Evolutionary conservation across 495 filamentous ascomycete species (phyloP).

Genomic region (Penicillium robsamsonii): DNA sequence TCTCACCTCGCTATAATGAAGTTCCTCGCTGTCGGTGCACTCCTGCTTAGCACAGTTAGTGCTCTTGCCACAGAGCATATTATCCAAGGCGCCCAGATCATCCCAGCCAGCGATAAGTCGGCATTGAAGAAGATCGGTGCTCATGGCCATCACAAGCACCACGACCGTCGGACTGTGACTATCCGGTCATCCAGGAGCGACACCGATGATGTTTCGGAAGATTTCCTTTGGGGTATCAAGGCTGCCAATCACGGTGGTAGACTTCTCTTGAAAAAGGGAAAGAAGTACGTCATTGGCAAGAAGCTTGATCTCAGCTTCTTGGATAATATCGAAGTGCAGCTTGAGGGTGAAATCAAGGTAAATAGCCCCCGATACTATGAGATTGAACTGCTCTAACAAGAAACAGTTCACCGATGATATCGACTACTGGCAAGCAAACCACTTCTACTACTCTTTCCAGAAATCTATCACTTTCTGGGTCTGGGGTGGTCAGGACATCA

Average conservation of each 20-base stretch:
- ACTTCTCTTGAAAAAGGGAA: slow-evolving; percentile 47
- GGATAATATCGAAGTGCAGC: slow-evolving; percentile 53
- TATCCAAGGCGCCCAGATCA: slow-evolving; percentile 30
- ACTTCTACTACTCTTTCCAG: slow-evolving; percentile 57
- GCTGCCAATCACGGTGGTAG: slow-evolving; percentile 55
- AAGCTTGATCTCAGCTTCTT: slow-evolving; percentile 57
- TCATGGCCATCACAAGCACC: slow-evolving; percentile 26
- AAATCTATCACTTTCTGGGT: slow-evolving; percentile 61
- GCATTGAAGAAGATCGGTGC: slow-evolving; percentile 29
- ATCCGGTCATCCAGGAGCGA: slow-evolving; percentile 52
- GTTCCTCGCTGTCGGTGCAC: slow-evolving; percentile 24
- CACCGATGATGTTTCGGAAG: slow-evolving; percentile 51
- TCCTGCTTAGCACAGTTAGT: slow-evolving; percentile 26
- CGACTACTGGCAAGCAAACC: slow-evolving; percentile 56
- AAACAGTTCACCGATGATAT: slow-evolving; percentile 56
- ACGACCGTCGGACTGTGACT: slow-evolving; percentile 43
- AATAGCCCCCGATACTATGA: neutral
- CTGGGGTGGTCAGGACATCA: slow-evolving; percentile 57
- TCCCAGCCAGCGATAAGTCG: slow-evolving; percentile 24
- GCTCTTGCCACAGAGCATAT: slow-evolving; percentile 15
- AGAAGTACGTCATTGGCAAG: slow-evolving; percentile 55
- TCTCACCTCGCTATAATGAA: slow-evolving; percentile 20
- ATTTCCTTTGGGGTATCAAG: slow-evolving; percentile 52
- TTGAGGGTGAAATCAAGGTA: slow-evolving; percentile 55
- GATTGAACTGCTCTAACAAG: neutral